These are phyloP conservation scores for Metarhizium humberi DNA, from an alignment of 2,329 filamentous ascomycete species.

Conservation along the genomic window DNA sequence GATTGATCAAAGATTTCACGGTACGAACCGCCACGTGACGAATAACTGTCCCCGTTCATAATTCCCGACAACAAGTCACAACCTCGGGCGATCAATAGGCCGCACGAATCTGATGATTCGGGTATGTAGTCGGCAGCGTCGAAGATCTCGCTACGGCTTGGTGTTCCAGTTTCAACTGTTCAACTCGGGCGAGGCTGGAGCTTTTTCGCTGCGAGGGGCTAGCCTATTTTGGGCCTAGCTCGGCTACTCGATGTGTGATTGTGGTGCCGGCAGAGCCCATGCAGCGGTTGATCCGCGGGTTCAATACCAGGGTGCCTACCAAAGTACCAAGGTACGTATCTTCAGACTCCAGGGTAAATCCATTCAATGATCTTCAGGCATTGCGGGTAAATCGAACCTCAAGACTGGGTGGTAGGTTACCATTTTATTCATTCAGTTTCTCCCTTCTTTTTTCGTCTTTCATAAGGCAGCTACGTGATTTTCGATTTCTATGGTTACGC, in stretches of 20 bases:
- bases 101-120: slow-evolving; percentile 3
- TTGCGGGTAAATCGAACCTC: too few species aligned
- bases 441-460: background rate
- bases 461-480: background rate
- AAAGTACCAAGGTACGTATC: background rate
- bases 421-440: background rate
- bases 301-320: background rate
- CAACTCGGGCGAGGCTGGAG: slow-evolving; percentile 30
- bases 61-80: slow-evolving; percentile 17
- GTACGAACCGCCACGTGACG: slow-evolving; percentile 48
- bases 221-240: slow-evolving; percentile 17
- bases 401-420: too few species aligned
- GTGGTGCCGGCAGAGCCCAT: background rate
- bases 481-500: background rate
- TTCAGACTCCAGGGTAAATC: background rate
- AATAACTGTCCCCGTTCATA: slow-evolving; percentile 84
- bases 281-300: background rate
- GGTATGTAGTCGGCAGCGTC: background rate
- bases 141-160: background rate
- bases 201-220: slow-evolving; percentile 29
- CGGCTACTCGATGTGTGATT: background rate
- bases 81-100: slow-evolving; percentile 6
- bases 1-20: slow-evolving; percentile 7
- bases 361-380: background rate
- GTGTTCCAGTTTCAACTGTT: slow-evolving; percentile 12